Evolutionary conservation across 148 eudicot genomes (phyloP), one percentile per base, ranked within the genome.

Genomic region (Cornus kousa): DNA sequence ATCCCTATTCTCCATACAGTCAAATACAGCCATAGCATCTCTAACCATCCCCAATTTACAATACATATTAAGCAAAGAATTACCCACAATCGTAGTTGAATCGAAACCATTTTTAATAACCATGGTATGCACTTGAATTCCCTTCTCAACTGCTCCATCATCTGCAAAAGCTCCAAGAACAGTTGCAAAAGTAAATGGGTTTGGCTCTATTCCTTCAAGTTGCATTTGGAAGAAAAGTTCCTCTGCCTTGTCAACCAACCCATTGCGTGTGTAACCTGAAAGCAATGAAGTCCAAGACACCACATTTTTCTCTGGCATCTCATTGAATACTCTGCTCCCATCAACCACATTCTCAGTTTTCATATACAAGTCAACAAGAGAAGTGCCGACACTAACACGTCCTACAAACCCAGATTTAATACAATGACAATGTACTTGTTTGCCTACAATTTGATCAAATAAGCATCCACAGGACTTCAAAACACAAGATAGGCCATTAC

Each of bases 281-380:
- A 95, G 88, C 87, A 93, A 79, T 7, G 98, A 95, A 72, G 98
- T 95, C 97, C 98, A 95, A 70, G 98, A 82, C 75, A 95, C 94
- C 22, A 93, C 97, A 91, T 95, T 95, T 35, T 35, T 35, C 37
- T 35, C 37, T 2, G 37, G 37, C 37, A 35, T 35, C 37, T 35
- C 37, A 35, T 82, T 84, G 79, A 95, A 95, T 39, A 87, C 81
- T 50, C 75, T 72, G 80, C 72, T 71, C 46, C 92, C 97, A 40
- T 84, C 89, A 73, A 40, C 74, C 74, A 91, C 78, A 82, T 83
- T 86, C 72, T 74, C 85, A 1, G 84, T 87, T 85, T 95, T 95
- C 89, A 92, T 88, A 81, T 95, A 89, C 97, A 93, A 90, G 78
- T 91, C 93, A 65, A 89, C 91, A 64, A 95, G 86, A 74, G 97